These are phyloP conservation scores for Cercospora canescens DNA, from an alignment of 2,329 filamentous ascomycete species.

Conservation along the genomic window DNA sequence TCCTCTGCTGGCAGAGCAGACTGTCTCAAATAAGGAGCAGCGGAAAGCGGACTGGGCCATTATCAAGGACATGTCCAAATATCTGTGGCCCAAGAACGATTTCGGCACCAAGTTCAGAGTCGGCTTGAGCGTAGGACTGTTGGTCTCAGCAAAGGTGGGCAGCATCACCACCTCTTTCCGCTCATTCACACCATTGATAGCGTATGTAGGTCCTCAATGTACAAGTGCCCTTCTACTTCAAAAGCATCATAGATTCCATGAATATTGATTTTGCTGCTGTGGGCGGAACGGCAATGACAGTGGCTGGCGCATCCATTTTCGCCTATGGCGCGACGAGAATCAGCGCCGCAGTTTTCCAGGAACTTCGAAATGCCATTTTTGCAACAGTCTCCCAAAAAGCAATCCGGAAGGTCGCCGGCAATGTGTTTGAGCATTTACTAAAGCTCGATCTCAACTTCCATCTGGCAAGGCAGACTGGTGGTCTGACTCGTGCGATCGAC, in stretches of 20 bases:
- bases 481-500: constrained; percentile 90
- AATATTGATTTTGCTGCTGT: constrained; percentile 87
- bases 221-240: constrained; percentile 98
- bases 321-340: constrained; percentile 85
- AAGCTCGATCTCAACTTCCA: constrained; percentile 92
- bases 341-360: constrained; percentile 85
- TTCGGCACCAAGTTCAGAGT: constrained; percentile 82
- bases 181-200: constrained; percentile 35
- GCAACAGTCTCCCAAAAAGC: constrained; percentile 96
- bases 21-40: constrained; percentile 76
- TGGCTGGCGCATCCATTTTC: constrained; percentile 89
- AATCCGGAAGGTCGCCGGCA: constrained; percentile 84
- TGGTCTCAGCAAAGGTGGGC: constrained; percentile 80
- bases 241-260: constrained; percentile 96
- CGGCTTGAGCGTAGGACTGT: constrained; percentile 74
- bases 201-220: constrained; percentile 73
- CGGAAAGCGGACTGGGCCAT: constrained; percentile 97
- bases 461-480: constrained; percentile 89
- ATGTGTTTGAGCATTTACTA: constrained; percentile 89
- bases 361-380: constrained; percentile 93
- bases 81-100: constrained; percentile 92
- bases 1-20: constrained; percentile 64
- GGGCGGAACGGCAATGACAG: constrained; percentile 84
- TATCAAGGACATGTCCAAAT: constrained; percentile 94
- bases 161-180: constrained; percentile 11